A percentile compares a stretch with the other conserved stretches of the same genome.
Conservation (phyloP, 2,329 filamentous ascomycete species). For the Coniochaeta sp. region DNA sequence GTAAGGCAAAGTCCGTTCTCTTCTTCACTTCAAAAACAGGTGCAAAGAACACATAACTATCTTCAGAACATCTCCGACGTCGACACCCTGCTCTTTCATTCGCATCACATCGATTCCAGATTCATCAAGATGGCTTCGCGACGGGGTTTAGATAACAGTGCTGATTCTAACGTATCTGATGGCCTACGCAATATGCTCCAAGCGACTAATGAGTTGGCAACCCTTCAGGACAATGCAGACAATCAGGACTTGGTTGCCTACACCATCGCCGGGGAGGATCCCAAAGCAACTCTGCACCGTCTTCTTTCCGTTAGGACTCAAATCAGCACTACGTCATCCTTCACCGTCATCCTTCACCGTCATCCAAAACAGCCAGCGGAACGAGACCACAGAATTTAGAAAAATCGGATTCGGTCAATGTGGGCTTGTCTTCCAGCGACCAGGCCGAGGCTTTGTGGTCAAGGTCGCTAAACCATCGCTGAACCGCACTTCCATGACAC, state of each 20-base stretch:
- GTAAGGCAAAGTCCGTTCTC: no score
- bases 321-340: no score
- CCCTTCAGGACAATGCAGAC: not conserved
- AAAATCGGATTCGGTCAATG: slow-evolving; percentile 21
- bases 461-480: slow-evolving; percentile 15
- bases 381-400: no score
- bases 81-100: no score
- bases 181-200: not conserved
- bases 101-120: no score
- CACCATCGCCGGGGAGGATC: not conserved
- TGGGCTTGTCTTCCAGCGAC: slow-evolving; percentile 14
- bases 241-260: not conserved
- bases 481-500: slow-evolving; percentile 11
- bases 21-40: no score
- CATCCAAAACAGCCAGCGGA: no score
- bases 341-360: no score
- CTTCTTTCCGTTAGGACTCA: not conserved
- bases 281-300: not conserved
- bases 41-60: no score
- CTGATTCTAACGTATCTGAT: not conserved
- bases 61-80: no score
- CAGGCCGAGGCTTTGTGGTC: slow-evolving; percentile 10
- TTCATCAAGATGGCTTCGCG: not conserved
- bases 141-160: not conserved
- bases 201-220: not conserved